Base-by-base conservation (phyloP, 139 green algal genomes). In the Monoraphidium neglectum region DNA sequence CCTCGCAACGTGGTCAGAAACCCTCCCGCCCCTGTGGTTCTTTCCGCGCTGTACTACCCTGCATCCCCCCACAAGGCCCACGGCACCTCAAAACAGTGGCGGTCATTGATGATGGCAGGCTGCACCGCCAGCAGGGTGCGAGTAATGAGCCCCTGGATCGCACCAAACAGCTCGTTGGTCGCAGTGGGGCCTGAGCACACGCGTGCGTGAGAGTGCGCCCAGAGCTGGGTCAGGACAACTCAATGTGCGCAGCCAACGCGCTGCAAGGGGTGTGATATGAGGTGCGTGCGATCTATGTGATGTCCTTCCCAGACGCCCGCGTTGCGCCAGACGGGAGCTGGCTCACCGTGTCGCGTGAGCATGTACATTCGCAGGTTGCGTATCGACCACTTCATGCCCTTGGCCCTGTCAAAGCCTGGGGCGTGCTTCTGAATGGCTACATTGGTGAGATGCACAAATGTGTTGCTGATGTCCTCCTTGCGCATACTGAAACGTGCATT, bases 361-460 rank as follows among this genome's bases (percentile, higher is more conserved):
- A 93, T 77, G 77, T 84, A 89, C 13, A 65, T 73, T 8, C 84
- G 63, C 51, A 94, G 77, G 68, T 64, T 84, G 66, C 79, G 77
- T 26, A 93, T 88, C 24, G 87, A 77, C 89, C 84, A 89, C 77
- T 88, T 87, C 66, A 89, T 82, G 74, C 89, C 88, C 68, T 85
- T 87, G 16, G 46, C 40, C 26, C 59, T 67, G 63, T 88, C 82
- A 71, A 84, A 87, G 62, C 62, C 74, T 26, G 79, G 79, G 16
- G 81, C 79, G 70, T 89, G 73, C 74, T 93, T 93, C 81, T 96
- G 91, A 16, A 96, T 89, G 28, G 91, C 88, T 51, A 93, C 86
- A 71, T 96, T 96, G 37, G 91, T 96, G 23, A 96, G 86, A 84
- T 96, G 91, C 24, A 96, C 85, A 84, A 83, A 92, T n/a, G 81